Evolutionary conservation across 2,329 filamentous ascomycete species (phyloP).

Genomic region (Gnomoniopsis sp.): DNA sequence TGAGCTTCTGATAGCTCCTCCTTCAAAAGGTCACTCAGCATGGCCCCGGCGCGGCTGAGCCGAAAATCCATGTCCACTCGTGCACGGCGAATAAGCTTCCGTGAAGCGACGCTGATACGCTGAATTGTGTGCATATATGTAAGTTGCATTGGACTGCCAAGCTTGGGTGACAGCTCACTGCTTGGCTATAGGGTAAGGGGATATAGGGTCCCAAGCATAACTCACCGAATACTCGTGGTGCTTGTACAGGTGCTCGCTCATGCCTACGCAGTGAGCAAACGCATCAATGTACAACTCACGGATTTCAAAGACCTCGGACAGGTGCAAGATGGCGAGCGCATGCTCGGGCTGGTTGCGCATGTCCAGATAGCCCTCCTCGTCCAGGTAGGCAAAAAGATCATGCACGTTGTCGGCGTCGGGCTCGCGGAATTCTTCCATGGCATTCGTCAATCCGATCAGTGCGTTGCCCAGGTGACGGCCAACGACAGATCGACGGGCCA

Average conservation of each 20-base stretch:
- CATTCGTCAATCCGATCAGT: slow-evolving; percentile 61
- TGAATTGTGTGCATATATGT: slow-evolving; percentile 27
- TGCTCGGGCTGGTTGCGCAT: slow-evolving; percentile 65
- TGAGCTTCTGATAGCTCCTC: slow-evolving; percentile 65
- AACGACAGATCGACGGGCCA: slow-evolving; percentile 63
- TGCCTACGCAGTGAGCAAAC: slow-evolving; percentile 75
- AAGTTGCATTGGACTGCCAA: slow-evolving; percentile 1
- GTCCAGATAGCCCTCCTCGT: slow-evolving; percentile 66
- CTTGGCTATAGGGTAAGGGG: no score
- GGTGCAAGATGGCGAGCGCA: slow-evolving; percentile 62
- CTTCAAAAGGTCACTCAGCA: slow-evolving; percentile 65
- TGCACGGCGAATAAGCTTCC: slow-evolving; percentile 61
- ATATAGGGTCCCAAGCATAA: slow-evolving; percentile 16
- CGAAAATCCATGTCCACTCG: slow-evolving; percentile 63
- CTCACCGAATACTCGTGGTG: slow-evolving; percentile 61
- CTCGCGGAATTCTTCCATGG: slow-evolving; percentile 60
- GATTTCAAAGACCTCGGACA: slow-evolving; percentile 64
- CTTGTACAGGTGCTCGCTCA: slow-evolving; percentile 59
- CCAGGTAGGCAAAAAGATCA: slow-evolving; percentile 63
- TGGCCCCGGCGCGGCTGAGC: slow-evolving; percentile 53
- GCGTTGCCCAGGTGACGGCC: slow-evolving; percentile 63
- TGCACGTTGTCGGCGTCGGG: slow-evolving; percentile 51
- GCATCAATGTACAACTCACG: slow-evolving; percentile 68
- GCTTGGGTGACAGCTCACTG: background rate
- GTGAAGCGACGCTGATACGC: slow-evolving; percentile 51